These are phyloP conservation scores for Camellia lanceoleosa DNA, from an alignment of 148 eudicot species.

Conservation along the genomic window DNA sequence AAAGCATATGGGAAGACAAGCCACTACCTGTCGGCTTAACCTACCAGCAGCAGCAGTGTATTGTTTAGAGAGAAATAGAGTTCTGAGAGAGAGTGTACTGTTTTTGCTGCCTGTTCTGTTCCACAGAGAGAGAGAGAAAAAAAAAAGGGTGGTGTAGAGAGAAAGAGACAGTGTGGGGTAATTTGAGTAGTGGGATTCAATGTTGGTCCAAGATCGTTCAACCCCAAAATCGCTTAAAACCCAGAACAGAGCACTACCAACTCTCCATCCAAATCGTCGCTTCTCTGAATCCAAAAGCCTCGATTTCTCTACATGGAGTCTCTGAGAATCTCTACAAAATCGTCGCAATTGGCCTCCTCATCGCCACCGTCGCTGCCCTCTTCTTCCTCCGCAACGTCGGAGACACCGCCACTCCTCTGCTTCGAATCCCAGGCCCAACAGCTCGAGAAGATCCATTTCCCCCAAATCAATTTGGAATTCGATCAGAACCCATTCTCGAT, in stretches of 20 bases:
- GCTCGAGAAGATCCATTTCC: slow-evolving; percentile 47
- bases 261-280: slow-evolving; percentile 38
- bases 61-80: neutral
- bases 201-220: slow-evolving; percentile 70
- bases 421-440: slow-evolving; percentile 45
- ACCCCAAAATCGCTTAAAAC: slow-evolving; percentile 39
- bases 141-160: slow-evolving; percentile 4
- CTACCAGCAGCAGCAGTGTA: neutral
- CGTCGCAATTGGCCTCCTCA: slow-evolving; percentile 41
- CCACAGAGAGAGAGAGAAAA: neutral
- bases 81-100: neutral
- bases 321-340: slow-evolving; percentile 72
- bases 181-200: slow-evolving; percentile 20
- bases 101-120: neutral
- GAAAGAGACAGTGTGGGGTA: neutral
- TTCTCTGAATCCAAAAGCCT: slow-evolving; percentile 47
- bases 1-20: slow-evolving; percentile 14
- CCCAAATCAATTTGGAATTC: slow-evolving; percentile 57
- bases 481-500: slow-evolving; percentile 44
- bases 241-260: slow-evolving; percentile 34
- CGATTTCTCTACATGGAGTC: slow-evolving; percentile 76
- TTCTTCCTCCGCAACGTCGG: slow-evolving; percentile 71
- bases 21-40: slow-evolving; percentile 14
- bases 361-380: slow-evolving; percentile 69
- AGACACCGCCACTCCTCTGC: slow-evolving; percentile 63